Percentiles rank a stretch among this genome's conserved stretches.
Evolutionary conservation across 768 basidiomycete species (phyloP).

Genomic region (Lepiota subincarnata): DNA sequence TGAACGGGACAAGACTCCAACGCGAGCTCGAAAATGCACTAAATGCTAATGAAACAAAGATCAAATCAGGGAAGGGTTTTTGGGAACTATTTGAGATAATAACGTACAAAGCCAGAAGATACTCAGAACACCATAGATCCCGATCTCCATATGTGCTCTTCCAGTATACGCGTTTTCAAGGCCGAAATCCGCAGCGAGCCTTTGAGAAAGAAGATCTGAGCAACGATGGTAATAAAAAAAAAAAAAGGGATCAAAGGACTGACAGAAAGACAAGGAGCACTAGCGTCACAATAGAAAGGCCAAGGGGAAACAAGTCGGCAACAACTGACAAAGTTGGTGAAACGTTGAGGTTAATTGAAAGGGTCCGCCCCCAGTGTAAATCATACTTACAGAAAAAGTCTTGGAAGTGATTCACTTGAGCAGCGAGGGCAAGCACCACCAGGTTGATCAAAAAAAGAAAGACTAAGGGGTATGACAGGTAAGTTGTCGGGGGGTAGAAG

Average conservation of each 20-base stretch:
- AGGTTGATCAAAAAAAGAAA: conserved; percentile 42
- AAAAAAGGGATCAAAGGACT: conserved; percentile 15
- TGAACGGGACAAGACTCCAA: conserved; percentile 45
- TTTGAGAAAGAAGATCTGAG: conserved; percentile 17
- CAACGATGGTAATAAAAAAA: neutral
- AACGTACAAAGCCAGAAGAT: conserved; percentile 53
- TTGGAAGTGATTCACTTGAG: conserved; percentile 52
- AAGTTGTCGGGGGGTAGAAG: neutral
- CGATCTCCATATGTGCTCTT: conserved; percentile 45
- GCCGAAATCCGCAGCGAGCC: conserved; percentile 39
- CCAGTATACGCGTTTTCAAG: conserved; percentile 39
- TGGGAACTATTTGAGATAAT: neutral
- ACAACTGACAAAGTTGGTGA: conserved; percentile 33
- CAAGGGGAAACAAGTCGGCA: conserved; percentile 59
- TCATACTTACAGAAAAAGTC: conserved; percentile 55
- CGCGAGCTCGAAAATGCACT: conserved; percentile 59
- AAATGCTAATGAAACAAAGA: conserved; percentile 40
- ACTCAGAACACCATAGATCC: conserved; percentile 38
- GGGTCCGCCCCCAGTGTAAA: neutral
- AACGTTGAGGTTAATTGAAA: neutral
- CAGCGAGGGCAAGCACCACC: conserved; percentile 48
- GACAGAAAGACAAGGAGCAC: conserved; percentile 40
- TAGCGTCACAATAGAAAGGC: conserved; percentile 50
- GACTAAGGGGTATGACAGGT: conserved; percentile 25
- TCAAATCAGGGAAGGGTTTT: too few species aligned